A percentile compares a stretch with the other conserved stretches of the same genome.
Conservation (phyloP, 1,139 yeast genomes). For the Komagataea norvegica region DNA sequence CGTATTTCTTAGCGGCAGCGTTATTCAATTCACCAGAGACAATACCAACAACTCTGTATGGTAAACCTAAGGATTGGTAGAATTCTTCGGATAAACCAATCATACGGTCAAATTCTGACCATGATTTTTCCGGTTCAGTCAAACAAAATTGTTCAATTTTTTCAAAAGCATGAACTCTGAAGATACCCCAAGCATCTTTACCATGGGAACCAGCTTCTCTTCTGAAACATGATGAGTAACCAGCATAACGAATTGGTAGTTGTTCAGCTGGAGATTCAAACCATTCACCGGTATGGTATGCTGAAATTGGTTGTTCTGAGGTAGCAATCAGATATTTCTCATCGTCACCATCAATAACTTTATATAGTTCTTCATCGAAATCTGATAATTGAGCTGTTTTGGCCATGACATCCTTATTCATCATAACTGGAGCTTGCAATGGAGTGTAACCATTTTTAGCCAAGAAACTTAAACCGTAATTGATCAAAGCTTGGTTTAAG, state of each 20-base stretch:
- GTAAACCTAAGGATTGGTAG: slow-evolving; percentile 85
- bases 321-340: slow-evolving; percentile 98
- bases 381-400: slow-evolving; percentile 97
- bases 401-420: slow-evolving; percentile 99
- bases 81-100: slow-evolving; percentile 87
- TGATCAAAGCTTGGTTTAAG: slow-evolving; percentile 95
- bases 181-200: slow-evolving; percentile 99
- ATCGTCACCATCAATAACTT: slow-evolving; percentile 94
- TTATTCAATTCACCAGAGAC: slow-evolving; percentile 98
- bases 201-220: slow-evolving; percentile 99
- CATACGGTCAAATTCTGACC: slow-evolving; percentile 97
- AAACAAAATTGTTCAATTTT: slow-evolving; percentile 94
- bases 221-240: slow-evolving; percentile 97
- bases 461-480: slow-evolving; percentile 87
- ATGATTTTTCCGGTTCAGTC: slow-evolving; percentile 96
- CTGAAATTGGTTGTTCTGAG: slow-evolving; percentile 98
- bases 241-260: slow-evolving; percentile 93
- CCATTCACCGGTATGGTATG: slow-evolving; percentile 98
- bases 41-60: slow-evolving; percentile 96
- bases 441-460: slow-evolving; percentile 79
- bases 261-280: slow-evolving; percentile 97
- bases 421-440: slow-evolving; percentile 98
- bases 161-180: slow-evolving; percentile 98
- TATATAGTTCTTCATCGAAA: slow-evolving; percentile 96
- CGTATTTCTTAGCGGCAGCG: slow-evolving; percentile 98